Conservation (phyloP, 2,329 filamentous ascomycete species). For the Colletotrichum simmondsii region DNA sequence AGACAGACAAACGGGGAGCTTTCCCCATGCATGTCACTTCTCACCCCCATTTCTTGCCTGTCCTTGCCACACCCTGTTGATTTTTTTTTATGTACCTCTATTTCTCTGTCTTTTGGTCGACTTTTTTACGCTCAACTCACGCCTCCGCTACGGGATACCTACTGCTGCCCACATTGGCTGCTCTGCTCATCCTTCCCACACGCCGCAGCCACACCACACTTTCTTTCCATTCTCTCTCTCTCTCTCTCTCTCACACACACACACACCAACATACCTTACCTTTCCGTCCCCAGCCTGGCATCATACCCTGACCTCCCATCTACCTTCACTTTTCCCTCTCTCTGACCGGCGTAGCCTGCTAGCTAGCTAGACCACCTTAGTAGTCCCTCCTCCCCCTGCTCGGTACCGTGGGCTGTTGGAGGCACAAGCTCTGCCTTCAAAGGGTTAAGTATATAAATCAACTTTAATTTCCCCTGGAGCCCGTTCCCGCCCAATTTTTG, state of each 20-base stretch:
- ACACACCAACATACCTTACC: slow-evolving; percentile 2
- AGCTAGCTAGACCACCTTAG: slow-evolving; percentile 11
- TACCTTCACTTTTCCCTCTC: slow-evolving; percentile 7
- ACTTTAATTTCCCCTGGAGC: slow-evolving; percentile 46
- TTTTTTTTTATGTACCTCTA: slow-evolving; percentile 11
- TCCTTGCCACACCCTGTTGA: slow-evolving; percentile 21
- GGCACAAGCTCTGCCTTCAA: slow-evolving; percentile 38
- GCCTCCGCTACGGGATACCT: neutral
- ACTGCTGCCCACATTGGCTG: neutral
- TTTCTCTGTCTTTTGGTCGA: neutral
- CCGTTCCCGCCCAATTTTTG: slow-evolving; percentile 43
- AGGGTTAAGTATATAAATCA: slow-evolving; percentile 50
- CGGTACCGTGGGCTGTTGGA: slow-evolving; percentile 26
- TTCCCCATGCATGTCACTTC: slow-evolving; percentile 31
- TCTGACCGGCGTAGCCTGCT: slow-evolving; percentile 1
- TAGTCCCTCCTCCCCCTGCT: slow-evolving; percentile 13
- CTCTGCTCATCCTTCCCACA: neutral
- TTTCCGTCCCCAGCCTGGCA: slow-evolving; percentile 10
- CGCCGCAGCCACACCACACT: slow-evolving; percentile 18
- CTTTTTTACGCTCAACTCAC: slow-evolving; percentile 14
- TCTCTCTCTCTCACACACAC: neutral
- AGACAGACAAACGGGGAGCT: neutral
- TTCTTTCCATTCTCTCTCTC: neutral
- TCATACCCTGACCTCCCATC: slow-evolving; percentile 19
- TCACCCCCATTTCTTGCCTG: slow-evolving; percentile 13